These are phyloP conservation scores for Aspergillus persii DNA, from an alignment of 2,329 filamentous ascomycete genomes.

Conservation along the genomic window DNA sequence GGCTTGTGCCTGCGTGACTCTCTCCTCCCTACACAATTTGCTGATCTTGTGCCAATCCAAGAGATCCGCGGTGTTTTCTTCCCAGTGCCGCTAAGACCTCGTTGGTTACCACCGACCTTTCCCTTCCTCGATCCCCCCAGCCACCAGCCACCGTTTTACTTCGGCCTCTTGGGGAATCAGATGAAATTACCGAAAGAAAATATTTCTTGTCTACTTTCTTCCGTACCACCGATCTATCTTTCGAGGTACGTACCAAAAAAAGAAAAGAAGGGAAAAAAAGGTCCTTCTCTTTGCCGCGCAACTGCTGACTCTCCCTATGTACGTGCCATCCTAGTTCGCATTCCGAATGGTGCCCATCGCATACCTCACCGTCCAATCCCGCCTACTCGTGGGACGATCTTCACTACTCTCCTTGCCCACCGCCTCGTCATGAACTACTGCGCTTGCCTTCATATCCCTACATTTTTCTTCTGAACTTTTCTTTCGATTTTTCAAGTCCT, in stretches of 20 bases:
- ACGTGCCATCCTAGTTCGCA: conserved; percentile 18
- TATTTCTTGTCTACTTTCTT: background rate
- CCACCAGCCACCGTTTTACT: conserved; percentile 24
- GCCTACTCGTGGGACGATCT: conserved; percentile 11
- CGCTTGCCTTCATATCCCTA: conserved; percentile 13
- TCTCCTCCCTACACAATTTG: conserved; percentile 6
- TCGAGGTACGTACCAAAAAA: background rate
- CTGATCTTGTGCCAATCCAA: conserved; percentile 4
- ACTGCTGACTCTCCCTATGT: conserved; percentile 7
- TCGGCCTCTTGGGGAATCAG: conserved; percentile 4
- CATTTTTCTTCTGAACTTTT: conserved; percentile 8
- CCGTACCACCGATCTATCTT: conserved; percentile 12
- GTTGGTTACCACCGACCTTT: conserved; percentile 11
- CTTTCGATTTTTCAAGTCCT: background rate
- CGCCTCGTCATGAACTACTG: conserved; percentile 18
- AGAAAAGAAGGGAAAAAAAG: background rate
- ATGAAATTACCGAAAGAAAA: background rate
- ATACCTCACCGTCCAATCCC: conserved; percentile 19
- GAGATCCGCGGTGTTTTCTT: background rate
- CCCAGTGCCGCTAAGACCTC: background rate
- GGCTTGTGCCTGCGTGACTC: conserved; percentile 31
- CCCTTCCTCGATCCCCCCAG: background rate
- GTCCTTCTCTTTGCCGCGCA: background rate
- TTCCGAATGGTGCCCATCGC: conserved; percentile 18
- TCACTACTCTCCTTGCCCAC: conserved; percentile 15